Conservation (phyloP, 495 filamentous ascomycete species). For the Penicillium turbatum region DNA sequence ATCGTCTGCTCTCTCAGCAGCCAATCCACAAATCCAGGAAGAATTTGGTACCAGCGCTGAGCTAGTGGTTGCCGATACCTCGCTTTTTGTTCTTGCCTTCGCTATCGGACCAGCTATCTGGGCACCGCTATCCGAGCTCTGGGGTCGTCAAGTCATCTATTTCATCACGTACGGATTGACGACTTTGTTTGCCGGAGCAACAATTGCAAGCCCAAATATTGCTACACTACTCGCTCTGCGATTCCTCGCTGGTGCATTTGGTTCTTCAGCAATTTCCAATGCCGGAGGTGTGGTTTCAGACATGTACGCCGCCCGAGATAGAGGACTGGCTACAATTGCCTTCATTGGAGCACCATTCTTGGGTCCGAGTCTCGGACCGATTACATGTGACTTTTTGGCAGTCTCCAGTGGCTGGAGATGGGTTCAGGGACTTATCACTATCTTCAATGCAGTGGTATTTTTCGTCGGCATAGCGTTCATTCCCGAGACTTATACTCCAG, state of each 20-base stretch:
- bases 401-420: conserved; percentile 51
- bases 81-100: conserved; percentile 46
- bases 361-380: conserved; percentile 51
- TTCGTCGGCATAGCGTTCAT: conserved; percentile 36
- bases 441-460: conserved; percentile 37
- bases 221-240: conserved; percentile 5
- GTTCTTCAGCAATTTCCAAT: conserved; percentile 56
- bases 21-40: conserved; percentile 48
- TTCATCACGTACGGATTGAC: conserved; percentile 36
- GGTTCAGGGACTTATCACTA: conserved; percentile 45
- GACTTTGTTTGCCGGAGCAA: conserved; percentile 44
- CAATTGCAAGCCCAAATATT: conserved; percentile 15
- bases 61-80: conserved; percentile 34
- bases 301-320: conserved; percentile 51
- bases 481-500: conserved; percentile 48
- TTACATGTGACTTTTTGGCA: conserved; percentile 49
- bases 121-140: conserved; percentile 67
- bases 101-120: conserved; percentile 47
- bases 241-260: conserved; percentile 62
- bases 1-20: conserved; percentile 60
- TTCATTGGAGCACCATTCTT: conserved; percentile 57
- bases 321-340: conserved; percentile 52
- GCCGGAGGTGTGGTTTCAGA: conserved; percentile 58
- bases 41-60: conserved; percentile 44
- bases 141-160: conserved; percentile 48